Conservation (phyloP, 179 eudicot species). For the Drosera spatulata region DNA sequence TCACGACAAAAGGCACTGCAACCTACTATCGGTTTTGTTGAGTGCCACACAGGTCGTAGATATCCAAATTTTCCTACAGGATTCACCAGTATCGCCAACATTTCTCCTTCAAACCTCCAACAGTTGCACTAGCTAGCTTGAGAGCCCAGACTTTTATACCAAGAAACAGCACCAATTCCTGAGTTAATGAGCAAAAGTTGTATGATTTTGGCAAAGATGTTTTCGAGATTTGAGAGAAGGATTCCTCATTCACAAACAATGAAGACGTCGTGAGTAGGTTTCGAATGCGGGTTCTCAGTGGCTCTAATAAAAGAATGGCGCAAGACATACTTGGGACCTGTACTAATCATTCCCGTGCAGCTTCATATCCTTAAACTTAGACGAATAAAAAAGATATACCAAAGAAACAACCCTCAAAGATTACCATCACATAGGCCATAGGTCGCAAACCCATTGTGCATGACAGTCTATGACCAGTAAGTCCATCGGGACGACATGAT, state of each 20-base stretch:
- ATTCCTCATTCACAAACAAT: not conserved
- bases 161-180: not conserved
- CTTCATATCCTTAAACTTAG: too few species aligned
- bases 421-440: too few species aligned
- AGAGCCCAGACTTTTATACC: not conserved
- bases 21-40: not conserved
- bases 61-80: not conserved
- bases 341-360: too few species aligned
- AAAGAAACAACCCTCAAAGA: too few species aligned
- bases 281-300: too few species aligned
- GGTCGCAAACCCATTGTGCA: too few species aligned
- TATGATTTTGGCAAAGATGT: not conserved
- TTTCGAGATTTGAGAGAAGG: not conserved
- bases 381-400: too few species aligned
- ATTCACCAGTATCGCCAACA: not conserved
- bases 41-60: not conserved
- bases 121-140: not conserved
- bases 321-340: too few species aligned
- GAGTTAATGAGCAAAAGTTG: conserved; percentile 1
- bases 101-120: conserved; percentile 1
- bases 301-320: too few species aligned
- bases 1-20: not conserved
- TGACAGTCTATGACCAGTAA: too few species aligned
- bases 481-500: too few species aligned
- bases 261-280: too few species aligned